Percentiles rank a stretch among this genome's conserved stretches.
These are phyloP conservation scores for Xanthoparmelia taractica DNA, from an alignment of 495 filamentous ascomycete genomes.

Conservation along the genomic window DNA sequence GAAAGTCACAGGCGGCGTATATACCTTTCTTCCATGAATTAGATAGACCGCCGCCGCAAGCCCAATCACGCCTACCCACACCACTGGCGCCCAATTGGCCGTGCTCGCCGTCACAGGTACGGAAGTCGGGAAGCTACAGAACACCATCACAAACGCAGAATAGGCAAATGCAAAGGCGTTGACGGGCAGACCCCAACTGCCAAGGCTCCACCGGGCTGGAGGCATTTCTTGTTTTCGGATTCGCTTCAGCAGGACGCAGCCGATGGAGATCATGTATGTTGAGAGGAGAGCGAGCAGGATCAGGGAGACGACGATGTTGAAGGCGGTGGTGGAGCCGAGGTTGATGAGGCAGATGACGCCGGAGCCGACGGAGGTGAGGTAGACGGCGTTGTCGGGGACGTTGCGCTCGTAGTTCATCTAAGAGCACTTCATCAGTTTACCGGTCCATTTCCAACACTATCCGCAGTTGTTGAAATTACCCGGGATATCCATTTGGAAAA, in stretches of 20 bases:
- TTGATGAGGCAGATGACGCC: slow-evolving; percentile 38
- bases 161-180: slow-evolving; percentile 30
- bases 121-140: slow-evolving; percentile 30
- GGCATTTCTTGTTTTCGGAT: slow-evolving; percentile 20
- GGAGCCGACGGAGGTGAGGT: slow-evolving; percentile 28
- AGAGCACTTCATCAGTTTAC: slow-evolving; percentile 15
- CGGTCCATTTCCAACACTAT: background rate
- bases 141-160: slow-evolving; percentile 26
- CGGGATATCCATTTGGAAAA: slow-evolving; percentile 34
- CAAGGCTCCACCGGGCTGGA: slow-evolving; percentile 23
- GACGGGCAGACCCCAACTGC: slow-evolving; percentile 26
- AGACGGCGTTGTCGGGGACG: slow-evolving; percentile 36
- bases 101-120: slow-evolving; percentile 19
- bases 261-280: slow-evolving; percentile 38
- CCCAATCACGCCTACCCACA: slow-evolving; percentile 28
- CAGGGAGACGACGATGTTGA: slow-evolving; percentile 40
- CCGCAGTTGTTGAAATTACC: background rate
- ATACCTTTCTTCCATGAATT: slow-evolving; percentile 28
- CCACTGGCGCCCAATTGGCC: slow-evolving; percentile 30
- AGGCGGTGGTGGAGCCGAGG: slow-evolving; percentile 34
- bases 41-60: slow-evolving; percentile 26
- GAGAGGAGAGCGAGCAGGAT: slow-evolving; percentile 34
- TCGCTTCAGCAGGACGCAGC: slow-evolving; percentile 30
- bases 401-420: slow-evolving; percentile 23
- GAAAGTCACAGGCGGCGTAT: slow-evolving; percentile 32